phyloP scores from a whole-genome alignment of 768 basidiomycete genomes.

The Boletus tylopilopsis region DNA sequence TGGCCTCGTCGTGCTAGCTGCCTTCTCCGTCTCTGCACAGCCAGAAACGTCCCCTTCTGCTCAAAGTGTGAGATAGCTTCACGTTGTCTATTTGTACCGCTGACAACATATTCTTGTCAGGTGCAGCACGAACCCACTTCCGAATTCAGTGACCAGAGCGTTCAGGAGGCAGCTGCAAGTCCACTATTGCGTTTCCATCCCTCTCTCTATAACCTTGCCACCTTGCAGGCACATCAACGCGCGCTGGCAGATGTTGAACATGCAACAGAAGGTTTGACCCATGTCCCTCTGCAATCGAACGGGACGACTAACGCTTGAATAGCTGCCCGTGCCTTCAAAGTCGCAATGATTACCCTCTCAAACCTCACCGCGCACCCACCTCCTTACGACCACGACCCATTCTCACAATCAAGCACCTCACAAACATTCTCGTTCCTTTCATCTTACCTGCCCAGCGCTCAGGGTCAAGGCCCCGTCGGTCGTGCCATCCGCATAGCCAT shows the following conservation, averaged over 20 bases:
- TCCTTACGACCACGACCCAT: conserved; percentile 52
- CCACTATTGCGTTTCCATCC: neutral
- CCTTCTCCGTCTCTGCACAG: conserved; percentile 43
- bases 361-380: conserved; percentile 60
- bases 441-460: conserved; percentile 63
- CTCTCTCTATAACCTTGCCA: conserved; percentile 4
- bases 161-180: conserved; percentile 16
- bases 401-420: conserved; percentile 33
- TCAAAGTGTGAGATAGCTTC: conserved; percentile 14
- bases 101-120: conserved; percentile 6
- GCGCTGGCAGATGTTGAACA: conserved; percentile 35
- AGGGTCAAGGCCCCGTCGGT: conserved; percentile 75
- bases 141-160: neutral
- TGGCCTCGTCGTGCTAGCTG: conserved; percentile 51
- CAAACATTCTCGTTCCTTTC: conserved; percentile 53
- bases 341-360: conserved; percentile 65
- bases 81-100: neutral
- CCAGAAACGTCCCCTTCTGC: conserved; percentile 12
- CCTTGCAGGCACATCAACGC: conserved; percentile 13
- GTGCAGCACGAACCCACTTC: conserved; percentile 12
- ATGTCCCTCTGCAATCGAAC: neutral
- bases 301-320: conserved; percentile 2
- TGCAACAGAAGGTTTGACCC: conserved; percentile 47
- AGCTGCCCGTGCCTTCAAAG: conserved; percentile 75
- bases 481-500: conserved; percentile 63